Evolutionary conservation across 2,329 filamentous ascomycete genomes (phyloP), one percentile per base, ranked within the genome.

Genomic region (Didymellaceae sp.): DNA sequence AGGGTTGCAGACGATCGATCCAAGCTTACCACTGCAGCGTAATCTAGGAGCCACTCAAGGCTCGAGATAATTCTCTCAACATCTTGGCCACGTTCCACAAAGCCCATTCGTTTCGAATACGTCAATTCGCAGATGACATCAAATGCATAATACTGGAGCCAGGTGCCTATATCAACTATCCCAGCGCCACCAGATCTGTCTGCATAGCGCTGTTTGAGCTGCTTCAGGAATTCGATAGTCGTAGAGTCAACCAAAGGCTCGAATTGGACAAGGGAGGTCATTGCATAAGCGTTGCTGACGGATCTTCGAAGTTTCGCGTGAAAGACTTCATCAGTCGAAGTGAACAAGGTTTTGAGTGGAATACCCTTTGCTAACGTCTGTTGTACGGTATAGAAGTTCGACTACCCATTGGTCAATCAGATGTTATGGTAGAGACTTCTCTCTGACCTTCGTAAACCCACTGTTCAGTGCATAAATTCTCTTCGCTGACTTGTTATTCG

Each of bases 401-500:
- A 63, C 62, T 58, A 4, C 14, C 17, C 2, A 9, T 10, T 7
- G 9, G 7, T n/a, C 52, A 11, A 55, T 34, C 35, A 24, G 14
- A 5, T 2, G 3, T 8, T 2, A 9, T 9, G 1, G 8, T 16
- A 5, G n/a, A 2, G 5, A 2, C 22, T 17, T 45, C 66, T 44
- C 68, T 33, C 38, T 7, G 14, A 55, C 56, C 45, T 59, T 57
- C 0, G 46, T 25, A 22, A 51, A 59, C 5, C 51, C 54, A 21
- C 47, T 31, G 26, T 57, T 55, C 16, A 55, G 40, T 2, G 51
- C 48, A 24, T 57, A 57, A 14, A 57, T 55, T 28, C 51, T 54
- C 32, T 52, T 54, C 2, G 49, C 52, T 5, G 77, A 87, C 45
- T 82, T 81, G 0, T 88, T 86, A 55, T 88, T 80, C 1, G 86